Base-by-base conservation (phyloP, 1,284 basidiomycete genomes). In the Leccinum subrobustum region DNA sequence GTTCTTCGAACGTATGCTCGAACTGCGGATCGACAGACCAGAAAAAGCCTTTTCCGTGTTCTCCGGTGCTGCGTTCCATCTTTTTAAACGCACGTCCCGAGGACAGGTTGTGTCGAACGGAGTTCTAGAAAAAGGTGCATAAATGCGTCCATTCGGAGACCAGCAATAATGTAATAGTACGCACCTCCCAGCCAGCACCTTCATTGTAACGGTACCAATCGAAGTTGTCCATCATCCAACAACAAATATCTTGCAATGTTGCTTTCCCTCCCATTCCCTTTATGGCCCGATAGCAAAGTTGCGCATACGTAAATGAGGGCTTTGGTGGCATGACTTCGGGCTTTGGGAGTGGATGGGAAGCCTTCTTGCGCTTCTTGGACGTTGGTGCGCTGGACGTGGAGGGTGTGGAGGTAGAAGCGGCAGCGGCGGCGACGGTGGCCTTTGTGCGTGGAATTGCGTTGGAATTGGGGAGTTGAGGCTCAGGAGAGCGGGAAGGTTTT, bases 51-150 rank as follows among this genome's bases (percentile, higher is more conserved):
- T 95, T 95, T 12, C 93, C 92, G 59, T 90, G 87, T 71, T 93
- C 92, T 58, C 92, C 92, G 27, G 89, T 86, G 63, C 88, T 91
- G 47, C 91, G 82, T 59, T 93, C 90, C 70, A 92, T 82, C 76
- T 95, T 95, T 71, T 90, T 82, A 77, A 96, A 96, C 0, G 92
- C 92, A 63, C 89, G 87, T 72, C 92, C 91, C 29, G 93, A 91
- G 2, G 93, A 95, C 20, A 97, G 77, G 73, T 95, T 96, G 74
- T 96, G 95, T 48, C 95, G 88, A 55, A 96, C 91, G 42, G 95
- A 96, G 69, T 92, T 95, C 88, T 96, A 68, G 35, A 65, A 55
- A 58, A 57, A 62, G 48, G 52, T 51, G 39, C 9, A 59, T 37
- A 56, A 29, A 57, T 42, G 56, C 42, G 65, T 63, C 53, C 73